These are phyloP conservation scores for Xylaria sp. DNA, from an alignment of 2,329 filamentous ascomycete species.

Conservation along the genomic window DNA sequence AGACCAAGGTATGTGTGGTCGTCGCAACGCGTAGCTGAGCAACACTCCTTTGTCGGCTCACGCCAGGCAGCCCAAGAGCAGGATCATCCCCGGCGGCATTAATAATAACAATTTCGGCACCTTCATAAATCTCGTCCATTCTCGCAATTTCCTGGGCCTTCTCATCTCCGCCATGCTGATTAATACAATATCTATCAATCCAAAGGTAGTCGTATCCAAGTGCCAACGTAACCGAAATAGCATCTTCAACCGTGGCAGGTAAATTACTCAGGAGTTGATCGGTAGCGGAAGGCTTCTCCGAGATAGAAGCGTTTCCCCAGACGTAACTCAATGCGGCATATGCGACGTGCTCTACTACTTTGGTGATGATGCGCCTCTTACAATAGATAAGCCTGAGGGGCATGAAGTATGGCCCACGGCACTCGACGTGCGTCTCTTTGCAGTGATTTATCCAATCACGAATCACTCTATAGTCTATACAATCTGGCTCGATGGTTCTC, in stretches of 20 bases:
- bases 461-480: no score
- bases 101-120: constrained; percentile 4
- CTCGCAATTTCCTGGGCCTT: constrained; percentile 4
- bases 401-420: no score
- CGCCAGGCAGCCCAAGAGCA: constrained; percentile 5
- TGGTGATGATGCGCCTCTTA: no score
- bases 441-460: no score
- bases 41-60: neutral
- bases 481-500: no score
- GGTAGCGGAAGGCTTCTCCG: no score
- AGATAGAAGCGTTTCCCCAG: no score
- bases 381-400: no score
- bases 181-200: constrained; percentile 19
- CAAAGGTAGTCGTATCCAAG: constrained; percentile 16
- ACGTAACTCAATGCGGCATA: no score
- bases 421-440: no score
- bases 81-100: neutral
- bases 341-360: no score
- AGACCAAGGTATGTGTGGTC: neutral
- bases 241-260: constrained; percentile 9
- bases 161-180: neutral
- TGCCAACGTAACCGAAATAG: neutral
- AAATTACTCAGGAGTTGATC: no score
- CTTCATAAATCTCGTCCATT: neutral
- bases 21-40: neutral